Base-by-base conservation (phyloP, 108 stramenopile species). In the Skeletonema marinoi region DNA sequence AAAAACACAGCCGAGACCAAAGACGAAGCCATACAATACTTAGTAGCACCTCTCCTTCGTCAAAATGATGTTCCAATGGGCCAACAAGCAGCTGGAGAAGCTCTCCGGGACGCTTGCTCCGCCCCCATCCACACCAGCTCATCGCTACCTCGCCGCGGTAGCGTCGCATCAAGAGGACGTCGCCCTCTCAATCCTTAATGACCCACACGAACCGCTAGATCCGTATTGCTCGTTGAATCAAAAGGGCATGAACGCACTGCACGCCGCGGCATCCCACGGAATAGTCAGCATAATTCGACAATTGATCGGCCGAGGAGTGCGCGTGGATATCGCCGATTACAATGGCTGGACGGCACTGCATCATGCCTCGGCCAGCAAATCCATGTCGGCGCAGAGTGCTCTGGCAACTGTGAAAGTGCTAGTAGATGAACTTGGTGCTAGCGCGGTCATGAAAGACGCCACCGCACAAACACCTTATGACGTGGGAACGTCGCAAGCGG, bases 401-500 rank as follows among this genome's bases (percentile, higher is more conserved):
- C 71, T 73, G 14, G 78, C 66, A 5, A 30, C 59, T 10, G 88
- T 88, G 30, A 81, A 88, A 70, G 42, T 86, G n/a, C 69, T 96
- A 16, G 75, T 96, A 41, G 85, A 72, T 29, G 86, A 87, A 25
- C 90, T 66, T 65, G 67, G 78, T 11, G 92, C 90, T 4, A 79
- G 74, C 50, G 83, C 85, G 29, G 60, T 85, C n/a, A 60, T 69
- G 2, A 90, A 87, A 70, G 93, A 92, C 71, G 39, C 60, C n/a
- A 62, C 71, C 30, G 92, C 90, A 14, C 74, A 88, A 74, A 92
- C 93, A 2, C 88, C 96, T 25, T 96, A 96, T 81, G 96, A 96
- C 77, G 83, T 89, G 16, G 93, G 90, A 12, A 75, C 86, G 2
- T 48, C 75, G 1, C 82, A 90, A 71, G 59, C 81, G 0, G 87